Base-by-base conservation (phyloP, 345 rosid species). In the Brassica rapa region DNA sequence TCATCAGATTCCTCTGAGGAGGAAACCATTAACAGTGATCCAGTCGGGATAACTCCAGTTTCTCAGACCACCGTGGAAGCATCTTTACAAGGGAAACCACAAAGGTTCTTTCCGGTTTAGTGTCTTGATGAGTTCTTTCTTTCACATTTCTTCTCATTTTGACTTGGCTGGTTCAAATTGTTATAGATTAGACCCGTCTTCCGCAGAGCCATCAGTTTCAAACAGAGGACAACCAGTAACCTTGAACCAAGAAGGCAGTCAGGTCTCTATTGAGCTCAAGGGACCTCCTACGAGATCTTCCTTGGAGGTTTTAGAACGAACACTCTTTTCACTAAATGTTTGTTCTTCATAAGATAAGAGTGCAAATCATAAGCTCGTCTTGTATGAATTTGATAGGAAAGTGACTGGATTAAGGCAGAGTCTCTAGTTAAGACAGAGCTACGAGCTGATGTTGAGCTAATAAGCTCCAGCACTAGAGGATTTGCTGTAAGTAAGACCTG, bases 401-500 rank as follows among this genome's bases (percentile, higher is more conserved):
- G 76, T 74, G 93, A 91, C 72, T 93, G 99, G 99, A 80, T 71
- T 56, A 87, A 79, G 87, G 96, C 87, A 73, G 96, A 88, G 81
- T 82, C 83, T 62, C 84, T 93, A 43, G 76, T 86, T 72, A 85
- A 77, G 81, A 85, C 82, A 5, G 89, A 91, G 81, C 74, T 81
- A 79, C 84, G 88, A 70, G 88, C 59, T 1, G 91, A 90, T 66
- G 98, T 93, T 71, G 97, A 93, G 86, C 82, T 91, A 70, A 82
- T 95, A 81, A 93, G 97, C 82, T 86, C 88, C 15, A 89, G 94
- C 79, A 77, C 86, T 1, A 85, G 88, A 88, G 99, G 99, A 37
- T 95, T 93, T 83, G 88, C 84, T 83, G 99, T 89, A 82, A 87
- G 97, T 81, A 37, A 65, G 57, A 55, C 68, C 49, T 84, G 53